Evolutionary conservation across 1,284 basidiomycete species (phyloP).

Genomic region (Sporisorium exsertum): DNA sequence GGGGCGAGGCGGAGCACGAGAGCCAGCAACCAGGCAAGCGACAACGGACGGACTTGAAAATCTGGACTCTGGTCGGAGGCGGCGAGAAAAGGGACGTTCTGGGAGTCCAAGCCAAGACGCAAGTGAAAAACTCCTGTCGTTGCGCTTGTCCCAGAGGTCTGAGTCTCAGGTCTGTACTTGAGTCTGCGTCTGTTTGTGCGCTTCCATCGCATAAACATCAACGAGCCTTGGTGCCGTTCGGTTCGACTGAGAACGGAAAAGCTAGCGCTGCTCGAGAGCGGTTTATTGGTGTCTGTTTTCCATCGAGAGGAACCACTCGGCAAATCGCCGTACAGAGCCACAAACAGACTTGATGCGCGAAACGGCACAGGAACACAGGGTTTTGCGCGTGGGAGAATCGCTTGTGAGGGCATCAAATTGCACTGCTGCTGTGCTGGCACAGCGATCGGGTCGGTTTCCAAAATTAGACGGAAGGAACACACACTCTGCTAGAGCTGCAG

Average conservation of each 20-base stretch:
- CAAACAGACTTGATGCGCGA: slow-evolving; percentile 1
- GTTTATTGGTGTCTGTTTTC: too few relatives aligned
- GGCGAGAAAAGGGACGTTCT: not conserved
- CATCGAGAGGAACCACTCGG: too few relatives aligned
- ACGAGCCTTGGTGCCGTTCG: too few relatives aligned
- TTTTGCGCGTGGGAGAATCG: too few relatives aligned
- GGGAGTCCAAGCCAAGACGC: not conserved
- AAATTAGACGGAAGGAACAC: slow-evolving; percentile 4
- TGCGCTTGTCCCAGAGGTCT: too few relatives aligned
- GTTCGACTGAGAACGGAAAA: too few relatives aligned
- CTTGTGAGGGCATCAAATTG: not conserved
- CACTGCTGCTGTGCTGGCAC: not conserved
- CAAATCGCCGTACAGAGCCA: not conserved
- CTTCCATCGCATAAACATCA: not conserved
- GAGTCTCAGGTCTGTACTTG: too few relatives aligned
- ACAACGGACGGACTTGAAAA: not conserved
- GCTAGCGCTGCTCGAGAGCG: not conserved
- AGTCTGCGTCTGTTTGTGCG: not conserved
- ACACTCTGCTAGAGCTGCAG: not conserved
- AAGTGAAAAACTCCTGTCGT: not conserved
- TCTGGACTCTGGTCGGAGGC: slow-evolving; percentile 1
- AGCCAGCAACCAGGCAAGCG: not conserved
- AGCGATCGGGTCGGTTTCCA: not conserved
- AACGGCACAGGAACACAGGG: not conserved
- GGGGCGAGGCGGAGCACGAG: not conserved